phyloP scores from a whole-genome alignment of 208 protist genomes.

The Acanthamoeba sp. region DNA sequence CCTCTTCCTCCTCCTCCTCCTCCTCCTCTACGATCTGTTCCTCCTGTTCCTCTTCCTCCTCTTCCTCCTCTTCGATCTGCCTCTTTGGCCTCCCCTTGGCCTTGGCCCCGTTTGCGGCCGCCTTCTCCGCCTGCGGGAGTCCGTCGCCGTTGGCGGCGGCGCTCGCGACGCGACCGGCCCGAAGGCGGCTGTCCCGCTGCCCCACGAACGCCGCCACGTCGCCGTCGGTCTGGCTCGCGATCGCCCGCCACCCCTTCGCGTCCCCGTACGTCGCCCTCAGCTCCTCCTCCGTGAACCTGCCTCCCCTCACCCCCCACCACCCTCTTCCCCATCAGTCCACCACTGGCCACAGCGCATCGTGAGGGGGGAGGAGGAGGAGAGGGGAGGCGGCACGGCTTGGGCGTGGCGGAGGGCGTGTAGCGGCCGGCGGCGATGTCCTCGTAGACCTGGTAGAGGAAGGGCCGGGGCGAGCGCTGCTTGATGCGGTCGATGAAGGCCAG shows the following conservation, averaged over 20 bases:
- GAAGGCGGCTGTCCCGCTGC: neutral
- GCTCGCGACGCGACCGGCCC: neutral
- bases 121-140: neutral
- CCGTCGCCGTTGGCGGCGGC: neutral
- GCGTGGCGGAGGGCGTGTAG: neutral
- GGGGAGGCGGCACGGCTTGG: neutral
- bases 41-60: neutral
- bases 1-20: neutral
- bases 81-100: neutral
- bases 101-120: neutral
- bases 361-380: too few relatives aligned
- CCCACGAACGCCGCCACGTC: neutral
- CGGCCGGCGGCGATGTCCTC: neutral
- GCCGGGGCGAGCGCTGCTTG: neutral
- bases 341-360: neutral
- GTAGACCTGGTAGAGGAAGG: conserved; percentile 21
- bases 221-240: neutral
- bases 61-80: neutral
- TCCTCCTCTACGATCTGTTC: neutral
- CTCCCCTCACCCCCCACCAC: neutral
- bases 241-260: neutral
- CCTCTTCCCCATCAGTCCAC: too few relatives aligned
- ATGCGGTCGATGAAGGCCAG: neutral
- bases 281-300: neutral
- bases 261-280: neutral